Conservation (phyloP, 2,329 filamentous ascomycete species). For the Curvularia spicifera region DNA sequence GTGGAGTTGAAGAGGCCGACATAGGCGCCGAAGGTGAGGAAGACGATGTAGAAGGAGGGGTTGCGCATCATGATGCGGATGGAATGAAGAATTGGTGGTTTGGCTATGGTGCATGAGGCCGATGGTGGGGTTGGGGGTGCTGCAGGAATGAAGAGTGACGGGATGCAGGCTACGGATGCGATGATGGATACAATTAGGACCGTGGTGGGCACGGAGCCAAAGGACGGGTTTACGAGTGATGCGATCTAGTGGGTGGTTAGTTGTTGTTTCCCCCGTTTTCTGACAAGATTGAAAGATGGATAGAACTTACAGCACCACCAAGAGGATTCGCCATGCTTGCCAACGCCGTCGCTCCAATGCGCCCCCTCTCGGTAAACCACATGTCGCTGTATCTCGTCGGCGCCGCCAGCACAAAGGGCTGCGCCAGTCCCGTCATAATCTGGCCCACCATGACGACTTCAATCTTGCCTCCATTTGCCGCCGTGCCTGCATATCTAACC, state of each 20-base stretch:
- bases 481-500: conserved; percentile 80
- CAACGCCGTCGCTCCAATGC: conserved; percentile 86
- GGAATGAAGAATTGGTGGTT: conserved; percentile 61
- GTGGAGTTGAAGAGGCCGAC: conserved; percentile 94
- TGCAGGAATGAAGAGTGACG: conserved; percentile 81
- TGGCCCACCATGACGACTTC: conserved; percentile 88
- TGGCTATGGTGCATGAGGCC: conserved; percentile 65
- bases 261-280: not conserved
- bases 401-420: conserved; percentile 89
- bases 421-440: conserved; percentile 84
- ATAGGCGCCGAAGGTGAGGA: conserved; percentile 81
- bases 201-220: conserved; percentile 79
- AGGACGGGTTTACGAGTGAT: conserved; percentile 80
- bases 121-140: conserved; percentile 78
- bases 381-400: conserved; percentile 91
- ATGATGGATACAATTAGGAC: conserved; percentile 86
- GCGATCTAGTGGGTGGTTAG: conserved; percentile 56
- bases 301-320: conserved; percentile 73
- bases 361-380: conserved; percentile 87
- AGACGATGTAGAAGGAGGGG: conserved; percentile 78
- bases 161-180: conserved; percentile 72
- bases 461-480: conserved; percentile 66
- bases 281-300: not conserved
- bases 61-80: conserved; percentile 59
- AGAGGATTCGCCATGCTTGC: conserved; percentile 87